Evolutionary conservation across 225 moss, liverwort and hornwort genomes (phyloP).

Genomic region (Thuidium tamariscinum): DNA sequence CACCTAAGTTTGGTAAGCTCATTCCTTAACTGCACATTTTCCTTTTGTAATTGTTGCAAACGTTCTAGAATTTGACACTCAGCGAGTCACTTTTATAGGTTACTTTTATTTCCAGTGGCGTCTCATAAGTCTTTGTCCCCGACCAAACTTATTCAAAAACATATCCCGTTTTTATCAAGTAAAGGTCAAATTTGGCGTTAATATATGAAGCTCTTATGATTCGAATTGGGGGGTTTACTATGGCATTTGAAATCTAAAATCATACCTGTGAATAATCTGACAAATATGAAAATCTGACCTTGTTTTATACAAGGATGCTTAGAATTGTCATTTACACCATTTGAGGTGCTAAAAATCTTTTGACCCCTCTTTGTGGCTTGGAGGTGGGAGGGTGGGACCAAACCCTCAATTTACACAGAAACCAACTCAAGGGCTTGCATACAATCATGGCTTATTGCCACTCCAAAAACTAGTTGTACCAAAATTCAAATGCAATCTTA

Average conservation of each 20-base stretch:
- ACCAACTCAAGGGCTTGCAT: not conserved
- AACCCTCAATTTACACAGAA: not conserved
- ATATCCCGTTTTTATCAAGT: too few species aligned
- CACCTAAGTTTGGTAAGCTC: not conserved
- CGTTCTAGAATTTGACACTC: not conserved
- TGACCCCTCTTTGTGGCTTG: not conserved
- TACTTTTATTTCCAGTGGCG: not conserved
- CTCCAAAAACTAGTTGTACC: not conserved
- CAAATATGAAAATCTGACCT: not conserved
- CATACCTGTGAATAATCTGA: not conserved
- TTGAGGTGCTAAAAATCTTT: not conserved
- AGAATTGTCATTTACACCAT: not conserved
- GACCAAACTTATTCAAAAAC: too few species aligned
- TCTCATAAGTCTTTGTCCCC: too few species aligned
- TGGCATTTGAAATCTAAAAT: not conserved
- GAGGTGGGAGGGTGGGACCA: not conserved
- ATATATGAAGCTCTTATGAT: too few species aligned
- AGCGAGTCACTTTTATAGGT: not conserved
- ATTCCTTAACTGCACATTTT: not conserved
- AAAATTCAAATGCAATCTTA: not conserved
- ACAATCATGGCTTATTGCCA: not conserved
- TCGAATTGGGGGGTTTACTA: not conserved
- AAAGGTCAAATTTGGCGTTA: too few species aligned
- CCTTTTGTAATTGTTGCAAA: not conserved
- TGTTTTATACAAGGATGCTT: not conserved